Evolutionary conservation across 139 green algal genomes (phyloP).

Genomic region (Edaphochlamys debaryana): DNA sequence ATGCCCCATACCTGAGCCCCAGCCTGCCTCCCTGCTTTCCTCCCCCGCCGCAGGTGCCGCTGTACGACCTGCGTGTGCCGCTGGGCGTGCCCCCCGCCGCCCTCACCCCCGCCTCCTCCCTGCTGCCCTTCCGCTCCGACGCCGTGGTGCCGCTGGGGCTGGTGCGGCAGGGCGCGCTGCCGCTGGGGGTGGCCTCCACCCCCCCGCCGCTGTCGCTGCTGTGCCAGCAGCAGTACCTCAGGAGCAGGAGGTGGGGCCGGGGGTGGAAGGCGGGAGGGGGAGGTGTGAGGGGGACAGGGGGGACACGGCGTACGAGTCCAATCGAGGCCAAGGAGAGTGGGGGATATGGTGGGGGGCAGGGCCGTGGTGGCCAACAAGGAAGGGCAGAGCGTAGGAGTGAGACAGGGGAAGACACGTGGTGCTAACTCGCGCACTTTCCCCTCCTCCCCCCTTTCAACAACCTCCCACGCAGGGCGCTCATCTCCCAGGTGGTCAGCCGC

Average conservation of each 20-base stretch:
- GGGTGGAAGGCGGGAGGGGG: too few species aligned
- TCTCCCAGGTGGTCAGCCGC: neutral
- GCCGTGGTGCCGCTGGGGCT: conserved; percentile 25
- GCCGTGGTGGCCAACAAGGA: too few species aligned
- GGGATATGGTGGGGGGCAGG: too few species aligned
- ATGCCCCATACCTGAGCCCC: too few species aligned
- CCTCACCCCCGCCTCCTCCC: conserved; percentile 36
- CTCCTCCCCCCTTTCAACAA: neutral
- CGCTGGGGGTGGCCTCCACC: neutral
- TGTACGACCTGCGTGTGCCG: conserved; percentile 74
- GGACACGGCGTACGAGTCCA: too few species aligned
- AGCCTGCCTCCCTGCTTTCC: too few species aligned
- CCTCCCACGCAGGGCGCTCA: conserved; percentile 8
- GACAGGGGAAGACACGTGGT: too few species aligned
- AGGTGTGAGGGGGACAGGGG: too few species aligned
- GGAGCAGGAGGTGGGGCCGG: neutral
- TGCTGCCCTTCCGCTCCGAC: conserved; percentile 9
- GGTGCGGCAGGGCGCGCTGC: conserved; percentile 9
- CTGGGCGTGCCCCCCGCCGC: conserved; percentile 75
- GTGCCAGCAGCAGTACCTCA: conserved; percentile 39
- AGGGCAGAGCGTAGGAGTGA: too few species aligned
- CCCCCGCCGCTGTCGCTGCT: conserved; percentile 39
- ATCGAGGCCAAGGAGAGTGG: too few species aligned
- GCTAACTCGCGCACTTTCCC: neutral
- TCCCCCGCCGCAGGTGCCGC: conserved; percentile 25